These are phyloP conservation scores for Gentiana dahurica DNA, from an alignment of 257 asterid species.

Conservation along the genomic window DNA sequence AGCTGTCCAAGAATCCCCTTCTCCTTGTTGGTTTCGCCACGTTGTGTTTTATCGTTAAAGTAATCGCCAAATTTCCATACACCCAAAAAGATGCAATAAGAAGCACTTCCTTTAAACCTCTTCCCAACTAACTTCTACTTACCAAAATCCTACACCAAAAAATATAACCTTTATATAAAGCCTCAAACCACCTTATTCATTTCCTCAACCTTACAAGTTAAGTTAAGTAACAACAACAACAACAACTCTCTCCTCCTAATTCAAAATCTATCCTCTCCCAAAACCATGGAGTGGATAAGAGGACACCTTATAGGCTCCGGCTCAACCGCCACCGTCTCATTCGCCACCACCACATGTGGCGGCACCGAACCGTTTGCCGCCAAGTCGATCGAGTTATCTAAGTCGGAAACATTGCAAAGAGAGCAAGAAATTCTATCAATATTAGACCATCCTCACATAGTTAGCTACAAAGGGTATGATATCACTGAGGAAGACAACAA, in stretches of 20 bases:
- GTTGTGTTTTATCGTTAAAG: no score
- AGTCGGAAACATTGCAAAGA: conserved; percentile 30
- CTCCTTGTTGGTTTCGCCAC: no score
- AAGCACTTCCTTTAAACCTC: no score
- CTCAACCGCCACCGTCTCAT: conserved; percentile 53
- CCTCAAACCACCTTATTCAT: background rate
- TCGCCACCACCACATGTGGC: conserved; percentile 23
- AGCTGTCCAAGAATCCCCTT: no score
- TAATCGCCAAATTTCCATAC: no score
- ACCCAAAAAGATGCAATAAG: no score
- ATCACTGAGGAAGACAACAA: conserved; percentile 26
- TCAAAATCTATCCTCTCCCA: conserved; percentile 3
- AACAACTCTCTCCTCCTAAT: background rate
- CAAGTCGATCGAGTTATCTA: conserved; percentile 44
- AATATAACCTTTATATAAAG: no score
- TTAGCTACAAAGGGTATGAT: conserved; percentile 43
- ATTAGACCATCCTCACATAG: conserved; percentile 25
- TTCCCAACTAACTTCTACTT: no score
- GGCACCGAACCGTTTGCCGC: conserved; percentile 41
- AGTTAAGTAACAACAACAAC: no score
- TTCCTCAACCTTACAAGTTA: conserved; percentile 1
- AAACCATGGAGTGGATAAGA: conserved; percentile 60
- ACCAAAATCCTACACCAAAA: no score
- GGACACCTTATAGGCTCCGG: conserved; percentile 64
- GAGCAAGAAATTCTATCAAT: conserved; percentile 41